These are phyloP conservation scores for Barnettozyma botsteinii DNA, from an alignment of 805 yeast species.

Conservation along the genomic window DNA sequence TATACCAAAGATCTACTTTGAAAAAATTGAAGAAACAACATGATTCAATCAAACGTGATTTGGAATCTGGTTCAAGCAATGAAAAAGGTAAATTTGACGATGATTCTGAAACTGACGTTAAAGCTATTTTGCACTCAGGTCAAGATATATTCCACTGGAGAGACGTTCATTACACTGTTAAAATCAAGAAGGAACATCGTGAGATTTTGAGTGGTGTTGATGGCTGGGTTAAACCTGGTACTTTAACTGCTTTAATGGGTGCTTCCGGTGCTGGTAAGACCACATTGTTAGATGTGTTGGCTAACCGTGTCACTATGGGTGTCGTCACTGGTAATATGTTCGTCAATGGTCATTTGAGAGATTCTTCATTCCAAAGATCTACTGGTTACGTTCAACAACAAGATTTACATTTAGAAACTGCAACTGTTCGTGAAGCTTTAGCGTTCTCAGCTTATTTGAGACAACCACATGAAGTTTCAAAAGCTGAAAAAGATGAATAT, in stretches of 20 bases:
- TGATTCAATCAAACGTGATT: slow-evolving; percentile 23
- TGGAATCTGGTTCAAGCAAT: slow-evolving; percentile 22
- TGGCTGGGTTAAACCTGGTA: slow-evolving; percentile 83
- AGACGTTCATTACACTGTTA: slow-evolving; percentile 64
- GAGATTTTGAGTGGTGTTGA: slow-evolving; percentile 59
- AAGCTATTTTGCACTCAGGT: slow-evolving; percentile 28
- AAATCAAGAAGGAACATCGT: slow-evolving; percentile 54
- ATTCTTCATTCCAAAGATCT: slow-evolving; percentile 53
- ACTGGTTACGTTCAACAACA: slow-evolving; percentile 67
- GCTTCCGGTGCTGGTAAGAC: slow-evolving; percentile 83
- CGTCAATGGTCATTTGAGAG: slow-evolving; percentile 59
- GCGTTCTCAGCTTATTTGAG: slow-evolving; percentile 64
- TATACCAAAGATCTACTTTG: slow-evolving; percentile 49
- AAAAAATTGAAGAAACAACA: slow-evolving; percentile 39
- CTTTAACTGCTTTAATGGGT: slow-evolving; percentile 74
- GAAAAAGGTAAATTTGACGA: slow-evolving; percentile 24
- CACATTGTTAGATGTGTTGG: slow-evolving; percentile 63
- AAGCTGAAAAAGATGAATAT: slow-evolving; percentile 53
- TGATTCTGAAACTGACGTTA: slow-evolving; percentile 10
- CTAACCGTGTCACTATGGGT: slow-evolving; percentile 67
- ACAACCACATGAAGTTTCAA: slow-evolving; percentile 49
- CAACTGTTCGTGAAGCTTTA: slow-evolving; percentile 71
- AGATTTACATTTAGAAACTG: slow-evolving; percentile 59
- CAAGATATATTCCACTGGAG: slow-evolving; percentile 73
- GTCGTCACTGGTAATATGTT: slow-evolving; percentile 56